Conservation (phyloP, 495 filamentous ascomycete genomes). For the Lindgomyces ingoldianus region DNA sequence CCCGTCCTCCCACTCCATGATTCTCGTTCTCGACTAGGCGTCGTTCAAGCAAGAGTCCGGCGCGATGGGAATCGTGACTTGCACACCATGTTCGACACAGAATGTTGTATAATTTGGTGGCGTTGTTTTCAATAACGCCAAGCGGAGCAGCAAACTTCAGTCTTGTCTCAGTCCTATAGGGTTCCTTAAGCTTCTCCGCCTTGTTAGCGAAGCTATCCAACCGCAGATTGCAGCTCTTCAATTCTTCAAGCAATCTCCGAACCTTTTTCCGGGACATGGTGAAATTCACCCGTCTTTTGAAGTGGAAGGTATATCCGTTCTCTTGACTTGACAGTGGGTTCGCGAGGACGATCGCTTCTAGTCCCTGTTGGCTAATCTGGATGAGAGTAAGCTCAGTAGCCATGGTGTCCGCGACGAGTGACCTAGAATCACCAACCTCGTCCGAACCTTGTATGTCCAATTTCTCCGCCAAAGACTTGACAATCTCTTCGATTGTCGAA, state of each 20-base stretch:
- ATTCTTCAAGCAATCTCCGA: neutral
- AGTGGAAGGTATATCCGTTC: neutral
- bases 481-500: neutral
- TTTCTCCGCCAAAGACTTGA: neutral
- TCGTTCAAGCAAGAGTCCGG: neutral
- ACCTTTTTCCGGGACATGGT: neutral
- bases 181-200: conserved; percentile 10
- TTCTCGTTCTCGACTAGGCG: neutral
- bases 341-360: conserved; percentile 3
- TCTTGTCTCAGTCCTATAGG: neutral
- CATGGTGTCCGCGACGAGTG: no score
- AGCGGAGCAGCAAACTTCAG: conserved; percentile 1
- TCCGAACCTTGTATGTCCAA: neutral
- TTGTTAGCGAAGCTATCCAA: conserved; percentile 2
- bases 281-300: conserved; percentile 4
- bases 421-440: neutral
- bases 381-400: no score
- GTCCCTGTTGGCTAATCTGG: neutral
- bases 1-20: neutral
- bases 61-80: neutral
- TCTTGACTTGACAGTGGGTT: neutral
- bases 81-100: neutral
- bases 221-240: neutral
- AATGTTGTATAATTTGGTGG: neutral
- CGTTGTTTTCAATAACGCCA: neutral